Base-by-base conservation (phyloP, 2,329 filamentous ascomycete species). In the Chaetomium olivaceum region DNA sequence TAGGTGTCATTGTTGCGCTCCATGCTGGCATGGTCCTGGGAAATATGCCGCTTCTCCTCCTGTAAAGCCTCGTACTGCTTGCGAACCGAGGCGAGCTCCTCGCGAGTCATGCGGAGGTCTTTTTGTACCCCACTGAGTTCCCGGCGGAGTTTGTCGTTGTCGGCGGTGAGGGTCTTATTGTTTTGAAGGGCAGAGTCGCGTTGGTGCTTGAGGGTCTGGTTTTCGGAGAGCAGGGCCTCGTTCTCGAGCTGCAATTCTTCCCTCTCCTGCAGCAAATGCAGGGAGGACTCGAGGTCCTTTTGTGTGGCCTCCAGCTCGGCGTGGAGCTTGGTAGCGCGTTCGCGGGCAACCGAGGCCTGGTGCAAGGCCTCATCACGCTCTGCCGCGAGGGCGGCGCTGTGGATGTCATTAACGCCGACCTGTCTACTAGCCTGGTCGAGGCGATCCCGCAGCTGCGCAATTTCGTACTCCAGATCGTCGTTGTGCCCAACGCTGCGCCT, bases 291-390 rank as follows among this genome's bases (percentile, higher is more conserved):
- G 14, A 82, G 68, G 50, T 83, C 80, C n/a, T 77, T 77, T 33
- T 78, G 77, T 1, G 81, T 70, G 19, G 67, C 66, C 25, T 72
- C 71, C 16, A 73, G 69, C 65, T 73, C 73, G 2, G 68, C 86
- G 63, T 82, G 80, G 61, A 74, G 69, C 33, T 76, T 75, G 29
- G 71, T 67, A 39, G 71, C 71, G 51, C 67, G 65, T 58, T 83
- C 80, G 50, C 85, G 88, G 4, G 87, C 87, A 59, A 87, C 81
- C 31, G 85, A 84, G 6, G 89, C 80, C 71, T 89, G 88, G 60
- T 82, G 82, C 58, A 89, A 80, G 46, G 89, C 84, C 56, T 87
- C 85, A 70, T 91, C 88, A 33, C 87, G 84, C 75, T 91, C 89
- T 33, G 85, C 81, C 3, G 82, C 81, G 51, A 90, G 77, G 3